Evolutionary conservation across 257 asterid genomes (phyloP), one percentile per base, ranked within the genome.

Genomic region (Schizonepeta tenuifolia): DNA sequence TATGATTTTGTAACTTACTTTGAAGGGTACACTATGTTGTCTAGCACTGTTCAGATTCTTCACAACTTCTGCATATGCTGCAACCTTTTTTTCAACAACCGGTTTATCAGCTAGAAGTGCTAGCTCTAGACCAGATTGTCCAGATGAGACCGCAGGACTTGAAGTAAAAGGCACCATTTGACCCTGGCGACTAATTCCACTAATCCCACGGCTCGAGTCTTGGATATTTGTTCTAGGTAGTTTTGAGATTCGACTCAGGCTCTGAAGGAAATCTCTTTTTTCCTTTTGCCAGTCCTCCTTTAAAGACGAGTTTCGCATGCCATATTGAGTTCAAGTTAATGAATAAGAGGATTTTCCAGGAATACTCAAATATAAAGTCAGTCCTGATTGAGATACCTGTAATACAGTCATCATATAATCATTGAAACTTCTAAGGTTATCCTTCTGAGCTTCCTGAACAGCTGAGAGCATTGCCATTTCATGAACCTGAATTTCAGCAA

Each of bases 391-490:
- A 76, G 65, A 44, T 69, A 79, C 99, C 97, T 91, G 93, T 80
- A 92, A 81, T 78, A 91, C 96, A 75, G 96, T 84, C 96, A 94
- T 91, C 99, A 94, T 90, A 73, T 90, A 86, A 73, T 88, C 90
- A 75, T 93, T 90, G 76, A 91, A 94, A 82, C 92, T 88, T 86
- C 84, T 87, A 49, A 90, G 86, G 78, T 89, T 91, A 77, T 90
- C 99, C 84, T 92, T 92, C 81, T 94, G 99, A 76, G 97, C 96
- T 83, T 89, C 98, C 82, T 92, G 95, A 72, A 94, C 86, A 28
- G 98, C 97, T 70, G 98, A 94, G 77, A 92, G 87, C 95, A 90
- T 92, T 79, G 99, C 88, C 98, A 94, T 94, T 83, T 94, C 99
- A 81, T 83, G 98, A 73, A 94, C 96, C 98, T 94, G 77, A 69